Evolutionary conservation across 345 rosid genomes (phyloP), one percentile per base, ranked within the genome.

Genomic region (Sonneratia alba): DNA sequence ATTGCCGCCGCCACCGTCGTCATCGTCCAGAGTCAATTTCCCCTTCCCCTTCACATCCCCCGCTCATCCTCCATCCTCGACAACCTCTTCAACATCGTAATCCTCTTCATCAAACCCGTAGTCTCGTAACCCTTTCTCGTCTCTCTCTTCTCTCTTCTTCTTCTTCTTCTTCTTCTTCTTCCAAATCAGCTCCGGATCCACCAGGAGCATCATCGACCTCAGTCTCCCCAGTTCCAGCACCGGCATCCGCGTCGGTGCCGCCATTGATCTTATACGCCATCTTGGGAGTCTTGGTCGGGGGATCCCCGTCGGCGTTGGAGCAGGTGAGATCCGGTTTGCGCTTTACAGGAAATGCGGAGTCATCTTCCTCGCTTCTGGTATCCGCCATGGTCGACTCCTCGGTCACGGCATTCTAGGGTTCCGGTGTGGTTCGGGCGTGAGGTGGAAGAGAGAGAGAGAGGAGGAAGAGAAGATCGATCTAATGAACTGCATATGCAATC

Each of bases 1-100:
- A 3, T 83, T 86, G 43, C 43, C 84, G 67, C 77, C 87, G 15
- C 38, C 72, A 22, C 38, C 87, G 32, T 79, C 79, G 15, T 79
- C 84, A 4, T 81, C 84, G 10, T 80, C 76, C 37, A 76, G 63
- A 57, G 87, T 77, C 43, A 67, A 14, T 49, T 75, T 75, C 59
- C 74, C 74, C 40, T 76, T 79, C 13, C 78, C 78, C 68, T 71
- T 74, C 74, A 15, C 18, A 24, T 79, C 80, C 37, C 51, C 67
- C 66, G 1, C 70, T 15, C 7, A 27, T 21, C 45, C 66, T 42
- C 37, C 67, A 19, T 77, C 79, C 0, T 75, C 83, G 0, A 76
- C 84, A 0, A 76, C 83, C 0, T 71, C 32, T 27, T 27, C 0
- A 27, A 27, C 70, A 0, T 57, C 76, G 8, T 68, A 61, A 4